Evolutionary conservation across 371 early-diverging fungal species (phyloP), one percentile per base, ranked within the genome.

Genomic region (Agmasoma carcini): DNA sequence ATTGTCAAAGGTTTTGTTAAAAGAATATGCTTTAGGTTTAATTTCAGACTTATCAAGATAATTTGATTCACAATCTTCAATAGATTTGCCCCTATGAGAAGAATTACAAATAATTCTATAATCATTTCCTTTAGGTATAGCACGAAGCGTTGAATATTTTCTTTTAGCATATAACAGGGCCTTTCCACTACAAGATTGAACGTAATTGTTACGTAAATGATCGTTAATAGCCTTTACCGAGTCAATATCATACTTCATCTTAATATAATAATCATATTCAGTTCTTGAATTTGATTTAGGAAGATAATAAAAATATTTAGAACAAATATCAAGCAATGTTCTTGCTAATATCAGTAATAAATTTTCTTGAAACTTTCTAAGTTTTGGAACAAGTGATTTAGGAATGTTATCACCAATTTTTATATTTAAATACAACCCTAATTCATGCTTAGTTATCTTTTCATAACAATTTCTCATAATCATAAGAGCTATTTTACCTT

Each of bases 401-500:
- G n/a, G n/a, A n/a, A n/a, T n/a, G n/a, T n/a, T n/a, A n/a, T n/a
- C n/a, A n/a, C n/a, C n/a, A n/a, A n/a, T n/a, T n/a, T n/a, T n/a
- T 6, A 66, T 57, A 34, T 40, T 61, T 19, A 69, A 62, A 33
- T 62, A 36, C 29, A 46, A 46, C 1, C 34, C 34, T 26, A 70
- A 17, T 20, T 70, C 70, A 43, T 41, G 33, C 25, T 43, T 34
- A 27, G 12, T 55, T 11, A 70, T 15, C 3, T 20, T 50, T 50
- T 70, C 70, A 41, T 36, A 66, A 51, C 34, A 34, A 36, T 70
- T 70, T 55, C 53, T 62, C 23, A 37, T 39, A 36, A 70, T n/a
- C 1, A 70, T 30, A 0, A 66, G 20, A 26, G 38, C 39, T 19
- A 70, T 6, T 31, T 63, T 70, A 37, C 59, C 41, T 48, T 70